Conservation (phyloP, 2,329 filamentous ascomycete genomes). For the Cercospora zeina region DNA sequence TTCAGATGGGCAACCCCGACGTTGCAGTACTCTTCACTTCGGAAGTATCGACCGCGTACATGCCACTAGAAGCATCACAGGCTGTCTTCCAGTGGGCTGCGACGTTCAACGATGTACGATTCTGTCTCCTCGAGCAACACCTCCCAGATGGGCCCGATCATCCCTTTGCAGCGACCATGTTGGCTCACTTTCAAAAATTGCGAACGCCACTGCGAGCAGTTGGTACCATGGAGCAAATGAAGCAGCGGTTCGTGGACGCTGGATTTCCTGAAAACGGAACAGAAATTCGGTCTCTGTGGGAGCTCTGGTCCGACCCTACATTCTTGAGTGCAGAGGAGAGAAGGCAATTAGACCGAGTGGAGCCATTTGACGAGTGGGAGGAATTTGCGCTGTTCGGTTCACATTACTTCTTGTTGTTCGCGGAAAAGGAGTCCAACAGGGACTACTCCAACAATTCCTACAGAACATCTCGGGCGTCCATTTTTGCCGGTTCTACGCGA, state of each 20-base stretch:
- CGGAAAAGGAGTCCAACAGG: conserved; percentile 49
- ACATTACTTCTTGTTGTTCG: conserved; percentile 79
- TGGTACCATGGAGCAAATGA: conserved; percentile 63
- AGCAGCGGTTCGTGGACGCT: conserved; percentile 63
- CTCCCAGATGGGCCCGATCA: conserved; percentile 74
- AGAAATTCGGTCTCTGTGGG: conserved; percentile 71
- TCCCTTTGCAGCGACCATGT: conserved; percentile 85
- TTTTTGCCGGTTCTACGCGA: conserved; percentile 30
- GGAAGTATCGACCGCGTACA: conserved; percentile 89
- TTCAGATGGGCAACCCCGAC: conserved; percentile 59
- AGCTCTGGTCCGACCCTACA: conserved; percentile 70
- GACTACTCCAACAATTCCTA: conserved; percentile 32
- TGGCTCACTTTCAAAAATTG: conserved; percentile 77
- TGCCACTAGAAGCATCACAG: conserved; percentile 73
- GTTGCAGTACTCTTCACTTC: conserved; percentile 71
- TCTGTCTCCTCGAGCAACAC: conserved; percentile 84
- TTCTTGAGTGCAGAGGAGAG: conserved; percentile 66
- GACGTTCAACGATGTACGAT: conserved; percentile 68
- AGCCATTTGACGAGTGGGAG: conserved; percentile 95
- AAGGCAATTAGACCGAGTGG: conserved; percentile 64
- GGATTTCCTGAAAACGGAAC: conserved; percentile 63
- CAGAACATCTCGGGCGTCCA: conserved; percentile 30
- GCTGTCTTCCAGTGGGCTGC: conserved; percentile 76
- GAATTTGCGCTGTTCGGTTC: conserved; percentile 82
- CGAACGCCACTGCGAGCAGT: conserved; percentile 76